Evolutionary conservation across 352 stramenopile genomes (phyloP).

Genomic region (Hyaloperonospora brassicae): DNA sequence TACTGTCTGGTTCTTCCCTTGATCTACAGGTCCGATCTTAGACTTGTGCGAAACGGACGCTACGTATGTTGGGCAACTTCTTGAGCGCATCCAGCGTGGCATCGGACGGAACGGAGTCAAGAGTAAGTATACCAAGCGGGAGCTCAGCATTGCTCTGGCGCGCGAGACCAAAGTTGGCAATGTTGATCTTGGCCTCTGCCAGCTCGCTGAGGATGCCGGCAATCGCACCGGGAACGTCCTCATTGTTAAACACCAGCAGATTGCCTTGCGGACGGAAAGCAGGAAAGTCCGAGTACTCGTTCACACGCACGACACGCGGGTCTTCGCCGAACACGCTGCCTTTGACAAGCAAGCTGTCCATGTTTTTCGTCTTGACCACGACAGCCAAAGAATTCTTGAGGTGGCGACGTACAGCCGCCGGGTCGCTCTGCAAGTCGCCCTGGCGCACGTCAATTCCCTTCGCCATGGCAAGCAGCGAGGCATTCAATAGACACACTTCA

Average conservation of each 20-base stretch:
- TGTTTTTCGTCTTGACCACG: constrained; percentile 53
- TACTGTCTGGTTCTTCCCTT: too few species aligned
- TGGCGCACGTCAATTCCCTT: constrained; percentile 73
- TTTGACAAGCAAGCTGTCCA: constrained; percentile 52
- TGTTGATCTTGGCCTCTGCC: constrained; percentile 68
- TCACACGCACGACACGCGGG: constrained; percentile 66
- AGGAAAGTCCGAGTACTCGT: constrained; percentile 80
- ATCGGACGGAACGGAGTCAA: constrained; percentile 47
- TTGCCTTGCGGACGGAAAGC: constrained; percentile 73
- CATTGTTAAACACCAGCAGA: constrained; percentile 78
- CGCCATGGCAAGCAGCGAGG: constrained; percentile 59
- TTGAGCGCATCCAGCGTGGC: constrained; percentile 59
- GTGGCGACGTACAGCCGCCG: constrained; percentile 38
- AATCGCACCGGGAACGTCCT: constrained; percentile 73
- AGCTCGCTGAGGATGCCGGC: constrained; percentile 65
- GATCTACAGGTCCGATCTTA: constrained; percentile 14
- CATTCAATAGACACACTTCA: constrained; percentile 54
- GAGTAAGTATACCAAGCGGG: constrained; percentile 63
- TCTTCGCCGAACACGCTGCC: constrained; percentile 81
- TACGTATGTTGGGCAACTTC: constrained; percentile 51
- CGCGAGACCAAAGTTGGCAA: constrained; percentile 77
- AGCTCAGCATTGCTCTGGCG: constrained; percentile 50
- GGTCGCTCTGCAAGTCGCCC: constrained; percentile 40
- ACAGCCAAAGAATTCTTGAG: constrained; percentile 76
- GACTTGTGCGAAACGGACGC: constrained; percentile 58